These are phyloP conservation scores for Trichoderma sp. DNA, from an alignment of 2,329 filamentous ascomycete genomes.

Conservation along the genomic window DNA sequence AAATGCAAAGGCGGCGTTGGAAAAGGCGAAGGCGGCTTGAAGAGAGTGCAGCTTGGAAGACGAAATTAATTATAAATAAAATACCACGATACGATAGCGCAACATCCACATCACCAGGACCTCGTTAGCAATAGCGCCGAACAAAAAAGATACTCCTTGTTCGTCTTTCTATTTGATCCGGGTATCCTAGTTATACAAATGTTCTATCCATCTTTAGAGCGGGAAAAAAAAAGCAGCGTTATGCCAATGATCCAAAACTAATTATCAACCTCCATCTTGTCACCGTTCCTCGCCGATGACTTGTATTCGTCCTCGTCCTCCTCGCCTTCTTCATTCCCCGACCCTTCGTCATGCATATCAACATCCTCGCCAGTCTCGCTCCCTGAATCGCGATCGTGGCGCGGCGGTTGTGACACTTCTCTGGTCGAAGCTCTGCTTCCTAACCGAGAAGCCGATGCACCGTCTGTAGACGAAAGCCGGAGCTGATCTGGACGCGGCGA, in stretches of 20 bases:
- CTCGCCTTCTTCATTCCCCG: conserved; percentile 43
- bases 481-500: conserved; percentile 39
- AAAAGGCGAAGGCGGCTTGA: conserved; percentile 48
- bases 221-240: neutral
- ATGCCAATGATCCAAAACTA: conserved; percentile 30
- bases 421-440: conserved; percentile 39
- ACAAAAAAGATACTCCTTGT: neutral
- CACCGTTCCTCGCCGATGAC: conserved; percentile 51
- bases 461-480: conserved; percentile 31
- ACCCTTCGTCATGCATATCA: conserved; percentile 62
- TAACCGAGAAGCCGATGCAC: conserved; percentile 33
- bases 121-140: conserved; percentile 1
- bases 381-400: conserved; percentile 39
- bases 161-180: conserved; percentile 3
- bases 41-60: neutral
- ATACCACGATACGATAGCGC: neutral
- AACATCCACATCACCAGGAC: conserved; percentile 2
- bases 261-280: conserved; percentile 69
- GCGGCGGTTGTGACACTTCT: conserved; percentile 37
- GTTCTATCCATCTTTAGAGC: conserved; percentile 25
- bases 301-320: conserved; percentile 40
- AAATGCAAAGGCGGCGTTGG: conserved; percentile 59
- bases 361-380: conserved; percentile 58
- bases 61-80: neutral
- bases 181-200: conserved; percentile 33